Evolutionary conservation across 108 stramenopile genomes (phyloP), one percentile per base, ranked within the genome.

Genomic region (Cyclotella atomus): DNA sequence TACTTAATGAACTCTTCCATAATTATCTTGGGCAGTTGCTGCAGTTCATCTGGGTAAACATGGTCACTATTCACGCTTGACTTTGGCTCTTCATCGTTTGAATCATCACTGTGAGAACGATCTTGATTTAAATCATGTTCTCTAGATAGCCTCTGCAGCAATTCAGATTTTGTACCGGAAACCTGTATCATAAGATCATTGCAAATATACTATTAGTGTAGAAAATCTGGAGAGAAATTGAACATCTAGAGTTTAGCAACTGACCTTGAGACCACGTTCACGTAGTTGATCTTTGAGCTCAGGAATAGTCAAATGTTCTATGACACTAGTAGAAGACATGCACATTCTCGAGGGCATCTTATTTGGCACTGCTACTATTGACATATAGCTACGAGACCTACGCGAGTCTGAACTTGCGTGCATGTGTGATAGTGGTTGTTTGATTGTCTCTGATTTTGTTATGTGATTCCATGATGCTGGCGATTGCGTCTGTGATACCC

Each of bases 1-100:
- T 64, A 77, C 36, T 53, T 44, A 33, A 77, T 29, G 41, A 77
- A 62, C 60, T 65, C 61, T 28, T 77, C 68, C 4, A 63, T 12
- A 5, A 77, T 57, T 53, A 50, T 46, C 21, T 55, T 33, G 7
- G 76, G 76, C 16, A 77, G 28, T 35, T 63, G 54, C 24, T 52
- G 52, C 10, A 52, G 24, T 52, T 52, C 52, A 52, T 25, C 15
- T 29, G 29, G 33, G 16, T 34, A 15, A n/a, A n/a, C n/a, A n/a
- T n/a, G n/a, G n/a, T n/a, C n/a, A n/a, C n/a, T n/a, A n/a, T n/a
- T n/a, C n/a, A n/a, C n/a, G n/a, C n/a, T n/a, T 21, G 10, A 24
- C 28, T 3, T 63, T 21, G 34, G 12, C 33, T 17, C 35, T 0
- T 49, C 65, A 46, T 59, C 21, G 17, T 49, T 25, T 19, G 10